These are phyloP conservation scores for Collybia sordida DNA, from an alignment of 768 basidiomycete species.

Conservation along the genomic window DNA sequence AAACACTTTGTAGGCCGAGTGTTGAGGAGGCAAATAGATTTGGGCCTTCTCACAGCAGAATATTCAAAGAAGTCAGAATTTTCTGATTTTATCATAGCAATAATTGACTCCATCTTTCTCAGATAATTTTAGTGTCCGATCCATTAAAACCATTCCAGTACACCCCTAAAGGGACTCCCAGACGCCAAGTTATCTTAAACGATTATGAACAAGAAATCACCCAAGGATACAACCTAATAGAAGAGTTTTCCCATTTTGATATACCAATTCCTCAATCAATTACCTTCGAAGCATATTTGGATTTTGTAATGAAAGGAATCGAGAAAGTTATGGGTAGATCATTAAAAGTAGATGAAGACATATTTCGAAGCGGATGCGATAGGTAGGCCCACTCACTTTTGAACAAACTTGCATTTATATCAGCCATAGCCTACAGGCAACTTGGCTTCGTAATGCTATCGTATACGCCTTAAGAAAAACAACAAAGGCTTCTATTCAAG, in stretches of 20 bases:
- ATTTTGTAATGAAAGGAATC: constrained; percentile 33
- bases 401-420: neutral
- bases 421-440: constrained; percentile 33
- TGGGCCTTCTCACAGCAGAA: constrained; percentile 41
- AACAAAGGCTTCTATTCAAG: constrained; percentile 14
- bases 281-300: constrained; percentile 16
- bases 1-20: constrained; percentile 30
- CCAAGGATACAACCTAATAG: constrained; percentile 30
- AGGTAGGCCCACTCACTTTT: constrained; percentile 19
- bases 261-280: constrained; percentile 23
- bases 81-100: neutral
- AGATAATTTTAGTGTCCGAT: constrained; percentile 41
- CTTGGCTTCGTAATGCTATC: constrained; percentile 38
- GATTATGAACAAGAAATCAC: constrained; percentile 41
- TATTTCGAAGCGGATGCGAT: constrained; percentile 42
- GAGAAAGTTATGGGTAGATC: constrained; percentile 24
- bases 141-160: constrained; percentile 34
- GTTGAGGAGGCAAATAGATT: constrained; percentile 36
- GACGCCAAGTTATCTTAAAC: constrained; percentile 34
- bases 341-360: constrained; percentile 26
- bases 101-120: neutral
- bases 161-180: constrained; percentile 26
- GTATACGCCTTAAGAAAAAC: constrained; percentile 28
- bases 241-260: constrained; percentile 27
- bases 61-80: constrained; percentile 40